Percentiles rank a stretch among this genome's conserved stretches.
Evolutionary conservation across 768 basidiomycete species (phyloP).

Genomic region (Boletus reticuloceps): DNA sequence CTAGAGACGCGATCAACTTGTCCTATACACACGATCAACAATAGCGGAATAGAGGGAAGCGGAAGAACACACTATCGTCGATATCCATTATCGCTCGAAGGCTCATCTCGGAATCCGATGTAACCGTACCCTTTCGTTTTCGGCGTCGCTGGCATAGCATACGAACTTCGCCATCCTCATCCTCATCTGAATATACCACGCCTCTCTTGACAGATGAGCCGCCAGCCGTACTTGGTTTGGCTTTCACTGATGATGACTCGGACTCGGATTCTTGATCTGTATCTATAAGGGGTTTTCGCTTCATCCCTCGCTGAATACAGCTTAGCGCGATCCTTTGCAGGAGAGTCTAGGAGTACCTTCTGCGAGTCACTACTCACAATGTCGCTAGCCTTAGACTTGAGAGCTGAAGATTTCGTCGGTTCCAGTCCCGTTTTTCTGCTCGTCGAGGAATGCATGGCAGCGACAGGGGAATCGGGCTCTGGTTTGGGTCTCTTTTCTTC

Average conservation of each 20-base stretch:
- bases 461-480: not conserved
- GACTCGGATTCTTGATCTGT: constrained; percentile 29
- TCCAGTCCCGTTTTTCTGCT: not conserved
- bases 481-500: constrained; percentile 20
- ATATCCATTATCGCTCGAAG: constrained; percentile 72
- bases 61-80: constrained; percentile 58
- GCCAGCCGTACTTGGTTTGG: constrained; percentile 6
- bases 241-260: constrained; percentile 1
- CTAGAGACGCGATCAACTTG: constrained; percentile 24
- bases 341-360: constrained; percentile 5
- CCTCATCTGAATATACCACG: constrained; percentile 51
- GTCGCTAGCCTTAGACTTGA: not conserved
- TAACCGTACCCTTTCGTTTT: constrained; percentile 35
- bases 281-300: constrained; percentile 42
- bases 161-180: constrained; percentile 47
- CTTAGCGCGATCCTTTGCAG: constrained; percentile 4
- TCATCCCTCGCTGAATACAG: constrained; percentile 33
- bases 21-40: constrained; percentile 15
- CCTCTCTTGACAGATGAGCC: constrained; percentile 40
- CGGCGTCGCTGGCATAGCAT: constrained; percentile 23
- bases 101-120: constrained; percentile 45
- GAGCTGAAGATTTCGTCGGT: not conserved
- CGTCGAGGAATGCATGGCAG: not conserved
- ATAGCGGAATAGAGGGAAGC: constrained; percentile 7
- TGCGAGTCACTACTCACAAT: not conserved